Base-by-base conservation (phyloP, 208 protist genomes). In the Dictyostelium gargantuum region DNA sequence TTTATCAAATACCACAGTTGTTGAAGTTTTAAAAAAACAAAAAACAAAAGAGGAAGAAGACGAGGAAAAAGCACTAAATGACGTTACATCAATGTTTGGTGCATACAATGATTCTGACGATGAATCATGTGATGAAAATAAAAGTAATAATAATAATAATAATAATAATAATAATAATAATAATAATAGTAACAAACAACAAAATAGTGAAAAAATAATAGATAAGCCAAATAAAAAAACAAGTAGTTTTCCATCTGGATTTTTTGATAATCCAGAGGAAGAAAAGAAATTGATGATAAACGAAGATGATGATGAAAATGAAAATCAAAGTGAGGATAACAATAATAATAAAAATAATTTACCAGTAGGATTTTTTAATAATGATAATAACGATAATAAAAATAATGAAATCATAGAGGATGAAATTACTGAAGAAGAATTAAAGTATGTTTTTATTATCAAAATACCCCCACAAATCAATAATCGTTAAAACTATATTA, bases 181-280 rank as follows among this genome's bases (percentile, higher is more conserved):
- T 44, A 50, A 77, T 50, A 29, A 77, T 82, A n/a, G 17, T 23
- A 29, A 66, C 40, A 46, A 79, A 23, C 38, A 76, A 48, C 23
- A 44, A 50, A 76, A 77, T n/a, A 77, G 32, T 76, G 32, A 77
- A 50, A 32, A 32, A 17, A 50, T 32, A 44, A 50, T 50, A 23
- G 6, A 74, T 80, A 23, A 21, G 2, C 8, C 40, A 15, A 40
- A 75, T 29, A 42, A 29, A 68, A 61, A 23, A 48, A 42, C 32
- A 21, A 23, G 35, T 23, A 29, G 29, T 56, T 44, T 82, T 32
- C 76, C 76, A 2, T 8, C 0, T 17, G 76, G 76, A 23, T 82
- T 82, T 50, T 82, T 82, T 63, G 76, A 82, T 68, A 38, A 84
- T 38, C 56, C 52, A 84, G 58, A 84, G 10, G 54, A 84, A 54